These are phyloP conservation scores for Eremothecium cymbalariae DNA, from an alignment of 1,139 yeast genomes.

Conservation along the genomic window DNA sequence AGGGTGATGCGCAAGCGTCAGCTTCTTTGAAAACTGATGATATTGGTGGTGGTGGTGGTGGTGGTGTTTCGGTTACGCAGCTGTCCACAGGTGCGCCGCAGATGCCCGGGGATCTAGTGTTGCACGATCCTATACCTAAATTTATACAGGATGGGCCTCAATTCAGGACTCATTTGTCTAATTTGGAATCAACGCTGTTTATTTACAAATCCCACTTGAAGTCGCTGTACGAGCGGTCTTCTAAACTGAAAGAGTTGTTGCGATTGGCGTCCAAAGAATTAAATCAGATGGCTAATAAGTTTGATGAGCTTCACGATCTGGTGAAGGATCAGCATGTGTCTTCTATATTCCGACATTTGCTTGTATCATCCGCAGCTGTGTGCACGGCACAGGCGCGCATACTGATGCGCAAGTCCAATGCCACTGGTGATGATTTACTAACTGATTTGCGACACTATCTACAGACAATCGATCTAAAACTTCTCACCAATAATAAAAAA, in stretches of 20 bases:
- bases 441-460: constrained; percentile 4
- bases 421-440: not conserved
- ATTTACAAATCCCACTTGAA: constrained; percentile 7
- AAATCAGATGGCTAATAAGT: constrained; percentile 4
- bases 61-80: constrained; percentile 39
- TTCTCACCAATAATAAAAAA: constrained; percentile 13
- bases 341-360: constrained; percentile 1
- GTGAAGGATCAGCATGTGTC: constrained; percentile 4
- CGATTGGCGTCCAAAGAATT: constrained; percentile 4
- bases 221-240: constrained; percentile 6
- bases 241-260: constrained; percentile 7
- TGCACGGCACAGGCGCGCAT: constrained; percentile 2
- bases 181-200: constrained; percentile 7
- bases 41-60: constrained; percentile 23
- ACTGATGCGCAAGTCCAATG: constrained; percentile 1
- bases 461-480: constrained; percentile 14
- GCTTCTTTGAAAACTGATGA: constrained; percentile 9
- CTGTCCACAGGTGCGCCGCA: constrained; percentile 55
- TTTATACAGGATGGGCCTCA: constrained; percentile 12
- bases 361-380: constrained; percentile 1
- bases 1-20: constrained; percentile 28
- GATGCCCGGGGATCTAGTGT: constrained; percentile 44
- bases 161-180: constrained; percentile 10
- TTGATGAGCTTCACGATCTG: constrained; percentile 1
- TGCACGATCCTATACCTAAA: constrained; percentile 2